These are phyloP conservation scores for Colletotrichum tanaceti DNA, from an alignment of 2,329 filamentous ascomycete species.

Conservation along the genomic window DNA sequence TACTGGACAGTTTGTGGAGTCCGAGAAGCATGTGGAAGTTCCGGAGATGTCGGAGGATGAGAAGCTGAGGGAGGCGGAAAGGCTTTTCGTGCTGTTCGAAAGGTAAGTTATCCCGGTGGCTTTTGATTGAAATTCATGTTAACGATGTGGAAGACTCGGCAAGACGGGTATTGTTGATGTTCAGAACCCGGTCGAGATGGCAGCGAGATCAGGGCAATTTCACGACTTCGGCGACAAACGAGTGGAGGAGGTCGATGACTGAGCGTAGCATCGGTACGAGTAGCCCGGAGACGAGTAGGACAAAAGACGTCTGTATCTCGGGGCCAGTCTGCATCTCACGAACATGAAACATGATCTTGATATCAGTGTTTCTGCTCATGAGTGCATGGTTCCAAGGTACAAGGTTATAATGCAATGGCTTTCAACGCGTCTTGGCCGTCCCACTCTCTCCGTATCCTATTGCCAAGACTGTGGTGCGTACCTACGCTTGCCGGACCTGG, in stretches of 20 bases:
- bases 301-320: neutral
- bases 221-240: constrained; percentile 73
- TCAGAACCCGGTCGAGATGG: constrained; percentile 81
- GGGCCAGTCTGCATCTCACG: neutral
- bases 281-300: too few relatives aligned
- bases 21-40: constrained; percentile 68
- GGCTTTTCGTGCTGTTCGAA: constrained; percentile 90
- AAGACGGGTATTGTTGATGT: constrained; percentile 81
- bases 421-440: neutral
- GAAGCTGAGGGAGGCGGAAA: constrained; percentile 91
- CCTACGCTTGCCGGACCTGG: too few relatives aligned
- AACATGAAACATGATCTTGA: too few relatives aligned
- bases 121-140: constrained; percentile 2
- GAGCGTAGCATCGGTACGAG: neutral
- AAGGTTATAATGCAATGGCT: neutral
- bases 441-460: too few relatives aligned
- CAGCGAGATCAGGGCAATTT: constrained; percentile 75
- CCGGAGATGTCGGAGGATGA: constrained; percentile 90
- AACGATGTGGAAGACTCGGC: constrained; percentile 62
- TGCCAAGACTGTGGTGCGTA: too few relatives aligned
- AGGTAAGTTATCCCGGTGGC: constrained; percentile 61
- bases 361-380: too few relatives aligned
- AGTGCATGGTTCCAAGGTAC: too few relatives aligned
- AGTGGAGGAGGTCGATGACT: constrained; percentile 58
- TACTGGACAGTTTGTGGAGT: constrained; percentile 83